These are phyloP conservation scores for Cryptococcus sp. DNA, from an alignment of 1,284 basidiomycete species.

Conservation along the genomic window DNA sequence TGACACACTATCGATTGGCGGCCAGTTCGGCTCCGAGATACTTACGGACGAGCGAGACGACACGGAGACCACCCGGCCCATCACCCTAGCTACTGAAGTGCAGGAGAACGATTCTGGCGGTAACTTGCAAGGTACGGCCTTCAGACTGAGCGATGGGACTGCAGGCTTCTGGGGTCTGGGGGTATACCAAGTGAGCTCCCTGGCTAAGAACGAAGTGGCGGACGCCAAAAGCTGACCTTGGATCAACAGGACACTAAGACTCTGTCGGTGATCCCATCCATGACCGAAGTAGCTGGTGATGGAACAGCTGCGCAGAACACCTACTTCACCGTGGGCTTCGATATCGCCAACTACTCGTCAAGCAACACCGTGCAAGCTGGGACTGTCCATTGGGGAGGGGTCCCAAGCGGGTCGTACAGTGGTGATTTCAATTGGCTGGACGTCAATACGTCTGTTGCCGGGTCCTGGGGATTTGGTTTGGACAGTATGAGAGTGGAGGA, in stretches of 20 bases:
- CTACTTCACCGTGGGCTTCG: slow-evolving; percentile 41
- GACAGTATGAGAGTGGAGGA: slow-evolving; percentile 31
- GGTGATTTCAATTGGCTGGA: slow-evolving; percentile 49
- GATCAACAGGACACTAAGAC: slow-evolving; percentile 18
- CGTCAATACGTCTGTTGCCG: slow-evolving; percentile 24
- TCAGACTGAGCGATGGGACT: slow-evolving; percentile 27
- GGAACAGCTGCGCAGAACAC: slow-evolving; percentile 17
- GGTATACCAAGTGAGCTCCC: slow-evolving; percentile 37
- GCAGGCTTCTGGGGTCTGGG: slow-evolving; percentile 49
- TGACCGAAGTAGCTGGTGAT: slow-evolving; percentile 21
- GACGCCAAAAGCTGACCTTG: neutral
- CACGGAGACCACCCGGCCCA: slow-evolving; percentile 8
- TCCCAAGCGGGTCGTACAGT: slow-evolving; percentile 27
- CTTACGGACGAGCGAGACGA: slow-evolving; percentile 35
- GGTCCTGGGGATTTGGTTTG: slow-evolving; percentile 39
- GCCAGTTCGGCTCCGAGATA: slow-evolving; percentile 24
- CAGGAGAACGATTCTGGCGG: slow-evolving; percentile 13
- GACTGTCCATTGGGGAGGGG: slow-evolving; percentile 48
- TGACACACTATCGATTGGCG: slow-evolving; percentile 26
- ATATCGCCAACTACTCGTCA: slow-evolving; percentile 24
- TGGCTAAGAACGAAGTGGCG: neutral
- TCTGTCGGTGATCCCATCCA: slow-evolving; percentile 32
- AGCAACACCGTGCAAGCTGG: slow-evolving; percentile 28
- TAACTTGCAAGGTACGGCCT: slow-evolving; percentile 6
- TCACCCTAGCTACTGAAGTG: slow-evolving; percentile 11